These are phyloP conservation scores for Agrocybe chaxingu DNA, from an alignment of 768 basidiomycete genomes.

Conservation along the genomic window DNA sequence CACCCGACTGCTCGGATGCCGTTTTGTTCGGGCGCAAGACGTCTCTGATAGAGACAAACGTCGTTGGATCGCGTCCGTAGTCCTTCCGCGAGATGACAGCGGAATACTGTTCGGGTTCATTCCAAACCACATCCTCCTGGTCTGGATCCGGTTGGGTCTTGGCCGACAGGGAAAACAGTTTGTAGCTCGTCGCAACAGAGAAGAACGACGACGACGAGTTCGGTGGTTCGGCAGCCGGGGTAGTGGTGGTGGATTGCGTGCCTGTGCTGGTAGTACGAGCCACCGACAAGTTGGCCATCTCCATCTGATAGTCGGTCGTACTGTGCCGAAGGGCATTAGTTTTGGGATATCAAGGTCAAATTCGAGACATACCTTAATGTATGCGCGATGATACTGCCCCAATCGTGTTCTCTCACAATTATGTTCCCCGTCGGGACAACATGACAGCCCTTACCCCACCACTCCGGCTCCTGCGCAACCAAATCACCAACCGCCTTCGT, in stretches of 20 bases:
- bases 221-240: constrained; percentile 23
- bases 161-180: constrained; percentile 41
- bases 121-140: constrained; percentile 52
- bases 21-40: constrained; percentile 53
- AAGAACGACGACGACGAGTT: constrained; percentile 42
- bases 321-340: constrained; percentile 29
- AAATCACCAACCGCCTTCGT: constrained; percentile 23
- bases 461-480: constrained; percentile 49
- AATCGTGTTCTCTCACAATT: constrained; percentile 66
- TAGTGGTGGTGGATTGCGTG: constrained; percentile 18
- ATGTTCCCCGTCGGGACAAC: constrained; percentile 65
- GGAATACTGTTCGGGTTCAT: constrained; percentile 59
- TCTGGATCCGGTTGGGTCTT: constrained; percentile 55
- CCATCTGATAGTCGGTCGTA: constrained; percentile 55
- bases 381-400: constrained; percentile 78
- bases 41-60: constrained; percentile 56
- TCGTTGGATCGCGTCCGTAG: constrained; percentile 56
- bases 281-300: constrained; percentile 38
- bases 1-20: constrained; percentile 19
- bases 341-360: background rate
- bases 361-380: constrained; percentile 53
- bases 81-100: constrained; percentile 62
- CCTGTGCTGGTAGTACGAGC: constrained; percentile 19
- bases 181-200: constrained; percentile 43
- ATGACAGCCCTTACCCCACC: constrained; percentile 64